A percentile compares a stretch with the other conserved stretches of the same genome.
Conservation (phyloP, 345 rosid species). For the Populus nigra region DNA sequence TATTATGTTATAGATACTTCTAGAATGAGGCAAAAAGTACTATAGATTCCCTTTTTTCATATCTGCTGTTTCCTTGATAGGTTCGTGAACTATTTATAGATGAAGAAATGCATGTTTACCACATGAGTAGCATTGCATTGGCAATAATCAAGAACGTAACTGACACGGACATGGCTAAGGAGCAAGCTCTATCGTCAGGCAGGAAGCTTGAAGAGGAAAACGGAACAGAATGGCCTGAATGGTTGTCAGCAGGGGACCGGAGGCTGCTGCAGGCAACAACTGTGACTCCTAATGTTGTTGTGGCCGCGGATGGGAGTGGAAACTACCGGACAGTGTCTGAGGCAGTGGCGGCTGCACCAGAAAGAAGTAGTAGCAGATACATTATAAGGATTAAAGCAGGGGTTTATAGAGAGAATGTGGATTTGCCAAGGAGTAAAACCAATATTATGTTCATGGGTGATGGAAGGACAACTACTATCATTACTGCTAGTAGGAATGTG, state of each 20-base stretch:
- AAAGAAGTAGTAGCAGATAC: too few species aligned
- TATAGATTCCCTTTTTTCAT: neutral
- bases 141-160: slow-evolving; percentile 10
- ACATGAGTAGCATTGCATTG: too few species aligned
- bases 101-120: too few species aligned
- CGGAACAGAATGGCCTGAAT: slow-evolving; percentile 14
- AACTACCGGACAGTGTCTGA: slow-evolving; percentile 17
- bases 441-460: slow-evolving; percentile 28
- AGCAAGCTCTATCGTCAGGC: slow-evolving; percentile 3
- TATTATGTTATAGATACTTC: neutral
- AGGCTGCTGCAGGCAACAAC: slow-evolving; percentile 20
- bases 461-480: slow-evolving; percentile 14
- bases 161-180: slow-evolving; percentile 30
- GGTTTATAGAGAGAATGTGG: slow-evolving; percentile 13
- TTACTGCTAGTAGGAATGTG: slow-evolving; percentile 17
- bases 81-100: too few species aligned
- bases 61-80: too few species aligned
- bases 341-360: slow-evolving; percentile 28
- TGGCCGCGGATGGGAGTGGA: slow-evolving; percentile 32
- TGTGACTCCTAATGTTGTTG: slow-evolving; percentile 20
- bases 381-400: too few species aligned
- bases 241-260: slow-evolving; percentile 23
- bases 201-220: slow-evolving; percentile 18
- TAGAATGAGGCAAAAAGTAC: neutral
- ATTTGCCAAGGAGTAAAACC: slow-evolving; percentile 12